Conservation (phyloP, 2,329 filamentous ascomycete genomes). For the Fusarium siculi region DNA sequence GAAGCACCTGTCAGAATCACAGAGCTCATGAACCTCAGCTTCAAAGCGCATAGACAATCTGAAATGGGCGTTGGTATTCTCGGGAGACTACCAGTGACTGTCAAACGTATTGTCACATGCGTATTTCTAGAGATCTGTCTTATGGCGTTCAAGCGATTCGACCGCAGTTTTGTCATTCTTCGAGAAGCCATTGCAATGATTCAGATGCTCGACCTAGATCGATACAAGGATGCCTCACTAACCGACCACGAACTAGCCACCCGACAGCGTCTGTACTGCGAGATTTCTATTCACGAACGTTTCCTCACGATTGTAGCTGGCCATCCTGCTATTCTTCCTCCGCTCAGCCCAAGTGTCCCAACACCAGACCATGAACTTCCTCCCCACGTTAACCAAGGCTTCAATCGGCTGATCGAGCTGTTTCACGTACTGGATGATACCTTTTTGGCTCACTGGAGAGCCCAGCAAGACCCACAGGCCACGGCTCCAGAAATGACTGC, state of each 20-base stretch:
- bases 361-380: constrained; percentile 47
- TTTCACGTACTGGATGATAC: constrained; percentile 53
- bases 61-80: constrained; percentile 45
- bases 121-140: constrained; percentile 64
- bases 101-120: constrained; percentile 59
- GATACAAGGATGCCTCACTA: constrained; percentile 15
- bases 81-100: constrained; percentile 52
- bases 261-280: constrained; percentile 63
- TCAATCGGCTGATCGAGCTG: constrained; percentile 50
- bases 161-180: constrained; percentile 61
- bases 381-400: constrained; percentile 49
- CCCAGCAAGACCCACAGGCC: constrained; percentile 41
- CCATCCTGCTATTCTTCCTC: constrained; percentile 49
- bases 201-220: constrained; percentile 34
- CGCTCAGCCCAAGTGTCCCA: constrained; percentile 44
- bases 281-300: constrained; percentile 67
- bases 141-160: constrained; percentile 60
- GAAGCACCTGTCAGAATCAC: constrained; percentile 47
- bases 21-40: constrained; percentile 41
- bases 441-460: constrained; percentile 52
- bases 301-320: constrained; percentile 64
- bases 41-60: constrained; percentile 42
- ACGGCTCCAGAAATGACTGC: constrained; percentile 44
- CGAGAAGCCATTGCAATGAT: constrained; percentile 58
- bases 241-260: constrained; percentile 30